Base-by-base conservation (phyloP, 352 stramenopile species). In the Saprolegnia diclina region DNA sequence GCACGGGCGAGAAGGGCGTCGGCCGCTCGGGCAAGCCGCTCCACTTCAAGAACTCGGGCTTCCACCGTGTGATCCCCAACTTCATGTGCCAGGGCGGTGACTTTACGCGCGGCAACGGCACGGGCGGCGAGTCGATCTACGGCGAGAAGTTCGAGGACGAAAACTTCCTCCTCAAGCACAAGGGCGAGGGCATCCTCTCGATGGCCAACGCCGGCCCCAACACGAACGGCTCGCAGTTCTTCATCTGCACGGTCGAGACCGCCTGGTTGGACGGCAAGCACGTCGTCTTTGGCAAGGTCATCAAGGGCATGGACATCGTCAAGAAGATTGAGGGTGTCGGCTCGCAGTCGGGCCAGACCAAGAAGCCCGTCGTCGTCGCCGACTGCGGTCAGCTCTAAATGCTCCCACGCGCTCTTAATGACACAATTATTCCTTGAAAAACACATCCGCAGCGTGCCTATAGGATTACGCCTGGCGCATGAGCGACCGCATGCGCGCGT, bases 211-310 rank as follows among this genome's bases (percentile, higher is more conserved):
- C 88, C 35, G 97, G 97, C 13, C 85, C 84, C n/a, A 87, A 99
- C 85, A 98, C 95, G 19, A 99, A 99, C 79, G 91, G 92, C 59
- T 98, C 90, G 72, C 94, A 99, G 79, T 99, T 99, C 79, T 98
- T 98, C 79, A 96, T 99, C 64, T 95, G 85, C 80, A 97, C 88
- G 37, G 90, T 92, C 42, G 79, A 90, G 77, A 97, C 90, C 56
- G 81, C 83, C 67, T 96, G 89, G 89, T 76, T 97, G 71, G 90
- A 97, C 74, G 90, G 88, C 72, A 91, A 93, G 76, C 90, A 97
- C 77, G 88, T 97, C 22, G 90, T 97, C 37, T 97, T 99, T 76
- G 97, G 97, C 72, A 96, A 96, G 62, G 94, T 99, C 32, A 74
- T 96, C 40, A 86, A 98, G 59, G 97, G 97, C 71, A 93, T 99